phyloP scores from a whole-genome alignment of 2,329 filamentous ascomycete species.

The Botryotinia convoluta region DNA sequence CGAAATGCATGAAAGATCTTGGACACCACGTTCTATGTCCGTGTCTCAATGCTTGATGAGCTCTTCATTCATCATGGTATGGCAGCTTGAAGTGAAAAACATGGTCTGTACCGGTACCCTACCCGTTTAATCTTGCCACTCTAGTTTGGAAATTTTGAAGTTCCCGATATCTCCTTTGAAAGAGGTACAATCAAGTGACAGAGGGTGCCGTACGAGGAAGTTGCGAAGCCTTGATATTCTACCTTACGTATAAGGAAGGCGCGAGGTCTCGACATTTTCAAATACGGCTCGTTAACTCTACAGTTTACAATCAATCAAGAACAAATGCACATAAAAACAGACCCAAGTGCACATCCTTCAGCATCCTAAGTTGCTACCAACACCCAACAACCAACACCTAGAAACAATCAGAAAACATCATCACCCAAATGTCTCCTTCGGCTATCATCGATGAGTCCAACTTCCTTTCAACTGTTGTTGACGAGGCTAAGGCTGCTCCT shows the following conservation, averaged over 20 bases:
- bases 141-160: not conserved
- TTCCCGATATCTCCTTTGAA: not conserved
- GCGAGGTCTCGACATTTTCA: not conserved
- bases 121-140: too few relatives aligned
- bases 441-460: not conserved
- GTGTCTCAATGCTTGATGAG: not conserved
- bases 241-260: not conserved
- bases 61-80: not conserved
- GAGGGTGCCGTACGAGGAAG: not conserved
- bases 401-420: not conserved
- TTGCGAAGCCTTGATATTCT: not conserved
- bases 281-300: not conserved
- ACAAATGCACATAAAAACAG: not conserved
- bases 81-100: not conserved
- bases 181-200: not conserved
- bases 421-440: not conserved
- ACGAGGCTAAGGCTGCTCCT: not conserved
- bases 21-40: not conserved
- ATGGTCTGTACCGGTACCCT: not conserved
- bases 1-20: not conserved
- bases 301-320: not conserved
- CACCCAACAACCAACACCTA: not conserved
- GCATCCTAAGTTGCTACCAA: not conserved
- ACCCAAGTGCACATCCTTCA: not conserved
- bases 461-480: not conserved